Evolutionary conservation across 2,329 filamentous ascomycete species (phyloP).

Genomic region (Fusarium coffeatum): DNA sequence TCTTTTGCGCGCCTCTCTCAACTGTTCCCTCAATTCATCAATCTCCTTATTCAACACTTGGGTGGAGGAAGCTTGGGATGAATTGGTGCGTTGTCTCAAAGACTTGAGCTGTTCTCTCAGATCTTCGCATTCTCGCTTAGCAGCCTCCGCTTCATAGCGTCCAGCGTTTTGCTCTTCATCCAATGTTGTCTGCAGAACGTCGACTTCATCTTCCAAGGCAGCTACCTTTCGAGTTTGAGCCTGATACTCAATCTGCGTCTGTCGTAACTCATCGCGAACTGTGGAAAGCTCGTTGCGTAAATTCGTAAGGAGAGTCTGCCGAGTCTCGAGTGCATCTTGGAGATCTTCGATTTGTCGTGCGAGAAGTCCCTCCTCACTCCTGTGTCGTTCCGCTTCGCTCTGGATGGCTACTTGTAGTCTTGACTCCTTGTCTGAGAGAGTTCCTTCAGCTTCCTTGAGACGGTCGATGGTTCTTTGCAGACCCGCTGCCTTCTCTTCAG

Average conservation of each 20-base stretch:
- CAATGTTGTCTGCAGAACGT: slow-evolving; percentile 68
- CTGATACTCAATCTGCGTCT: slow-evolving; percentile 72
- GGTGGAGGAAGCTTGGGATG: slow-evolving; percentile 30
- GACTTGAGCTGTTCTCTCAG: slow-evolving; percentile 47
- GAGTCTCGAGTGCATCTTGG: slow-evolving; percentile 75
- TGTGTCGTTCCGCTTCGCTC: slow-evolving; percentile 77
- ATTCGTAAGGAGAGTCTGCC: slow-evolving; percentile 73
- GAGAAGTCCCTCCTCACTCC: slow-evolving; percentile 76
- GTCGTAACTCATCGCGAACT: slow-evolving; percentile 76
- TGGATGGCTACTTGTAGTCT: slow-evolving; percentile 75
- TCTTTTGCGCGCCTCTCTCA: slow-evolving; percentile 44
- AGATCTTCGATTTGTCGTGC: slow-evolving; percentile 80
- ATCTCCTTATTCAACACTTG: slow-evolving; percentile 47
- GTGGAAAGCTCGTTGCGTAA: slow-evolving; percentile 73
- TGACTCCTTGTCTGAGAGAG: slow-evolving; percentile 73
- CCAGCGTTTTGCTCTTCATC: slow-evolving; percentile 45
- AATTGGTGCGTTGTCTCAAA: slow-evolving; percentile 32
- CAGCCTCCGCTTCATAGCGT: slow-evolving; percentile 55
- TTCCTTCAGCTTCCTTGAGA: slow-evolving; percentile 75
- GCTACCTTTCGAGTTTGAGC: slow-evolving; percentile 73
- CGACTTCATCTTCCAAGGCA: slow-evolving; percentile 79
- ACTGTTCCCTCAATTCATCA: slow-evolving; percentile 40
- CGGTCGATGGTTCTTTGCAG: slow-evolving; percentile 78
- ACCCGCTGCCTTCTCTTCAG: slow-evolving; percentile 74
- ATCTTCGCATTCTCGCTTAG: slow-evolving; percentile 57